phyloP scores from a whole-genome alignment of 768 basidiomycete species.

The Aureoboletus auriporus region DNA sequence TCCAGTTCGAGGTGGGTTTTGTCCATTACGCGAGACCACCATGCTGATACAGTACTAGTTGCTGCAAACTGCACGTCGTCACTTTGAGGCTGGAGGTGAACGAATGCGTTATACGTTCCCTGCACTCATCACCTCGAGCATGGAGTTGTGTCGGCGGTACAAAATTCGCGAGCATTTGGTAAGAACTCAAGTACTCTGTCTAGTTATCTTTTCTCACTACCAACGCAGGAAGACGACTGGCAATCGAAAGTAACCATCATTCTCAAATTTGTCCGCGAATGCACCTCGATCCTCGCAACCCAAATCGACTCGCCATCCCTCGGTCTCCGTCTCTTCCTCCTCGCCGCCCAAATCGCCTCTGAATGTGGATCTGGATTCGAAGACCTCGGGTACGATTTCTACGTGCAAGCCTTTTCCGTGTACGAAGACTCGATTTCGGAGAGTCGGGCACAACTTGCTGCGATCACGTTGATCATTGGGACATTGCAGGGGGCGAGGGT shows the following conservation, averaged over 20 bases:
- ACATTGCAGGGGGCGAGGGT: constrained; percentile 85
- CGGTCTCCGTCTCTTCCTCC: constrained; percentile 90
- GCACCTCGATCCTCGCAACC: constrained; percentile 88
- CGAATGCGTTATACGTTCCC: constrained; percentile 97
- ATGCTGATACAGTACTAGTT: constrained; percentile 45
- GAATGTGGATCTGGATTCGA: constrained; percentile 92
- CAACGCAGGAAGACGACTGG: constrained; percentile 81
- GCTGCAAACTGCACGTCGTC: constrained; percentile 83
- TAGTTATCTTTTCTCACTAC: neutral
- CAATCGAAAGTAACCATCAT: constrained; percentile 79
- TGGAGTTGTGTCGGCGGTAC: constrained; percentile 90
- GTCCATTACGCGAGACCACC: neutral
- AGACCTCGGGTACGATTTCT: constrained; percentile 95
- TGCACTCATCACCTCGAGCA: constrained; percentile 87
- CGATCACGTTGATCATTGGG: constrained; percentile 94
- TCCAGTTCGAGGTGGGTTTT: constrained; percentile 79
- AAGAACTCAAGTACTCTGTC: constrained; percentile 14
- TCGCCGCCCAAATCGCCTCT: constrained; percentile 92
- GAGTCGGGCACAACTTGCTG: constrained; percentile 90
- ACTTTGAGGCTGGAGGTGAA: constrained; percentile 90
- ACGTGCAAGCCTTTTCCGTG: constrained; percentile 95
- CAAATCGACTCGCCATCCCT: constrained; percentile 91
- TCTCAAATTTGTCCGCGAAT: constrained; percentile 92
- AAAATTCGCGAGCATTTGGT: constrained; percentile 76
- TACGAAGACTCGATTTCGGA: constrained; percentile 98